A percentile compares a stretch with the other conserved stretches of the same genome.
Conservation (phyloP, 495 filamentous ascomycete species). For the Xylaria scruposa region DNA sequence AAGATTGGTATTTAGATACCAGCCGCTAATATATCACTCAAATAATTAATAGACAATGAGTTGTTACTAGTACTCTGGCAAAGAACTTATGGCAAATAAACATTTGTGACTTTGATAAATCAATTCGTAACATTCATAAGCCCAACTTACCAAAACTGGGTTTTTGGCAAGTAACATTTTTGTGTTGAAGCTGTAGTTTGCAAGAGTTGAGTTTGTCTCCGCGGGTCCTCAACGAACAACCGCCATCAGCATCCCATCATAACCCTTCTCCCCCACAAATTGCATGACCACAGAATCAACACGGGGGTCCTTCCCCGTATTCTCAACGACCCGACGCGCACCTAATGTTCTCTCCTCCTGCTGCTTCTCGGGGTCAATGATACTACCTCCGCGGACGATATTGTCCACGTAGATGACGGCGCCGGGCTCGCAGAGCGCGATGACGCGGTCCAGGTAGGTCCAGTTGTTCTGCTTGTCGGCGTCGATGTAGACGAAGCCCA, state of each 20-base stretch:
- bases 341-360: constrained; percentile 23
- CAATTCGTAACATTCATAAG: neutral
- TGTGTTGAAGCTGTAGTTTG: neutral
- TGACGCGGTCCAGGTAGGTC: constrained; percentile 20
- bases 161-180: neutral
- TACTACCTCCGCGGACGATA: constrained; percentile 24
- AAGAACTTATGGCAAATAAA: neutral
- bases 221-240: constrained; percentile 12
- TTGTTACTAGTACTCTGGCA: neutral
- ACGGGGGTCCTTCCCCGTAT: constrained; percentile 50
- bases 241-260: constrained; percentile 52
- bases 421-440: constrained; percentile 20
- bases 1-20: neutral
- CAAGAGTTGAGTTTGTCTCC: neutral
- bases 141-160: neutral
- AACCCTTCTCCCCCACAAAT: constrained; percentile 58
- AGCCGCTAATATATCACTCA: neutral
- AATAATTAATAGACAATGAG: neutral
- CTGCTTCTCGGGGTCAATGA: constrained; percentile 25
- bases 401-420: constrained; percentile 26
- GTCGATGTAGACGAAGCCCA: constrained; percentile 28
- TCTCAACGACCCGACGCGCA: constrained; percentile 49
- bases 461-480: constrained; percentile 23
- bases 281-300: constrained; percentile 58
- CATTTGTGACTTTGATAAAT: neutral